These are phyloP conservation scores for Lolium perenne DNA, from an alignment of 176 grass and related monocot genomes.

Conservation along the genomic window DNA sequence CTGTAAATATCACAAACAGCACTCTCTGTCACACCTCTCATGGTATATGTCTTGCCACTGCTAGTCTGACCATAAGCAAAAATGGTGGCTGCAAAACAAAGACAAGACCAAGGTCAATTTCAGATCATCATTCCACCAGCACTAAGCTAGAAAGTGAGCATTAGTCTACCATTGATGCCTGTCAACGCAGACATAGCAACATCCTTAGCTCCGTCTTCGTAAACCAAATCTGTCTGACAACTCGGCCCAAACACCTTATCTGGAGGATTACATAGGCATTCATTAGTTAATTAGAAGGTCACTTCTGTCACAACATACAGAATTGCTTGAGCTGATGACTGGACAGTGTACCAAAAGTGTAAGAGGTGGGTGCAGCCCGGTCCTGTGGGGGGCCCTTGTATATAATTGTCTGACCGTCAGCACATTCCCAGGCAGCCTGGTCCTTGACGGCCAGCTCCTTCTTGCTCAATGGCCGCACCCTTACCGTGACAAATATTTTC, in stretches of 20 bases:
- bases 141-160: conserved; percentile 6
- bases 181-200: conserved; percentile 67
- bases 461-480: conserved; percentile 76
- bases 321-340: conserved; percentile 35
- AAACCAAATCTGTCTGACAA: conserved; percentile 65
- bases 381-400: conserved; percentile 66
- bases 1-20: conserved; percentile 82
- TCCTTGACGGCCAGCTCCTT: conserved; percentile 71
- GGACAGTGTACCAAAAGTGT: conserved; percentile 73
- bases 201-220: conserved; percentile 88
- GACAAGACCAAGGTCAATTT: neutral
- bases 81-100: conserved; percentile 64
- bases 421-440: conserved; percentile 71
- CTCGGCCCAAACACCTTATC: conserved; percentile 57
- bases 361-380: conserved; percentile 61
- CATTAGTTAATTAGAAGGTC: conserved; percentile 26
- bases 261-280: conserved; percentile 31
- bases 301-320: neutral
- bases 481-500: conserved; percentile 98
- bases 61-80: conserved; percentile 97
- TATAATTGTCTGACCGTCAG: conserved; percentile 68
- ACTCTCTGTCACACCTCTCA: conserved; percentile 85
- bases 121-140: conserved; percentile 9
- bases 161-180: conserved; percentile 58
- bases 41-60: conserved; percentile 98